Evolutionary conservation across 1,284 basidiomycete species (phyloP), one percentile per base, ranked within the genome.

Genomic region (Trichosporon coremiiforme): DNA sequence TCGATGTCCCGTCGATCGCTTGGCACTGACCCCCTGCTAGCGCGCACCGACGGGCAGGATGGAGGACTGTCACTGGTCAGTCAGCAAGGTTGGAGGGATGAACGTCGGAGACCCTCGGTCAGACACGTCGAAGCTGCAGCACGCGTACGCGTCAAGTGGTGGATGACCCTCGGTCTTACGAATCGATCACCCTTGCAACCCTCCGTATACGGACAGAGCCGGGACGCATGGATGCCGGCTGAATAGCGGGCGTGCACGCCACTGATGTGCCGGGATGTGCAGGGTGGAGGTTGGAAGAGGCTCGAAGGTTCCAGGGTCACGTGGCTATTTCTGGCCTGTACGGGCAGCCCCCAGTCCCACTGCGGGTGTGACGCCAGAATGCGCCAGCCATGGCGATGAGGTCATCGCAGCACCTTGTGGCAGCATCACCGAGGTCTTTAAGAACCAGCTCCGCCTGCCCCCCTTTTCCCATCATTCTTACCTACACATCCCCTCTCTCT

Each of bases 281-380:
- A 15, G 15, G 31, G 57, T 31, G 29, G 57, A 31, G 55, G 57
- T 53, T 20, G 50, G 57, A 62, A 62, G 4, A 17, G 29, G 57
- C 57, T 33, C 57, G 57, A 62, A 62, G 57, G 57, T 62, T 62
- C 57, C 57, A 62, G 57, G 57, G 57, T 62, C 57, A 62, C 57
- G 57, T 62, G 57, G 57, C 31, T n/a, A n/a, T 33, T 13, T 60
- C 55, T 2, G 5, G 55, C 25, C 2, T 10, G 22, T 6, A 5
- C 15, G 4, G n/a, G 63, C 12, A 25, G 17, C 64, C 64, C 15
- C 38, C 66, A 62, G 22, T 45, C 29, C 60, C 36, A 33, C 41
- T 10, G 60, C 29, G 20, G 33, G 17, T 29, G 15, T 33, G 57
- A 33, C 29, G 29, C 57, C 57, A 33, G 57, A 33, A 33, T 31